These are phyloP conservation scores for Termitomyces sp. DNA, from an alignment of 768 basidiomycete genomes.

Conservation along the genomic window DNA sequence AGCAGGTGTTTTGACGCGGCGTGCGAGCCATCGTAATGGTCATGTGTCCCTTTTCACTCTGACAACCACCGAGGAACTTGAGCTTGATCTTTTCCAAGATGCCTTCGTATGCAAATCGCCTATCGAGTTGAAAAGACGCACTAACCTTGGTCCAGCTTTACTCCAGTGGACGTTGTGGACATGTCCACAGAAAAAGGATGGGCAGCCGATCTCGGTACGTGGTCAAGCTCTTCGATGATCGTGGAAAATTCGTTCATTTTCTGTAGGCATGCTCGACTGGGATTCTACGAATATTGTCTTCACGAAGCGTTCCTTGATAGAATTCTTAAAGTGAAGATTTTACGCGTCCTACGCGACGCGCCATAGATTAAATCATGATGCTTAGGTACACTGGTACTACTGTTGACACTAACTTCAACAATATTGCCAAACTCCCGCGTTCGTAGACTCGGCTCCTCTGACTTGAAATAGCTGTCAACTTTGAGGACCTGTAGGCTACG, in stretches of 20 bases:
- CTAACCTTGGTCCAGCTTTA: constrained; percentile 43
- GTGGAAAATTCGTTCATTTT: background rate
- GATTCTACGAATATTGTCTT: constrained; percentile 74
- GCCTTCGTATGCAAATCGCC: constrained; percentile 34
- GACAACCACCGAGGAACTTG: constrained; percentile 3
- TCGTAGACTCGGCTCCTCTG: constrained; percentile 20
- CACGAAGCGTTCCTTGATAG: constrained; percentile 72
- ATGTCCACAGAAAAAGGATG: constrained; percentile 71
- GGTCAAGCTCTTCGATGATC: background rate
- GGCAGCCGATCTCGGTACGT: constrained; percentile 61
- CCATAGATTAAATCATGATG: background rate
- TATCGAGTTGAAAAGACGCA: background rate
- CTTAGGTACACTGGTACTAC: constrained; percentile 69
- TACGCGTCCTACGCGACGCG: background rate
- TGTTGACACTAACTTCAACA: constrained; percentile 72
- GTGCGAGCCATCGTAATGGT: constrained; percentile 7
- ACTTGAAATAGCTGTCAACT: background rate
- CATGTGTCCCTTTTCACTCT: constrained; percentile 10
- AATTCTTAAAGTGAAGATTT: constrained; percentile 66
- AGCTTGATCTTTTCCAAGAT: constrained; percentile 22
- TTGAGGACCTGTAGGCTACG: constrained; percentile 49
- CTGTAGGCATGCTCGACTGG: constrained; percentile 79
- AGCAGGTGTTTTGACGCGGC: background rate
- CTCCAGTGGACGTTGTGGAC: constrained; percentile 53
- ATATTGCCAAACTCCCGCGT: constrained; percentile 77